Base-by-base conservation (phyloP, 139 green algal species). In the Asterochloris sp. region DNA sequence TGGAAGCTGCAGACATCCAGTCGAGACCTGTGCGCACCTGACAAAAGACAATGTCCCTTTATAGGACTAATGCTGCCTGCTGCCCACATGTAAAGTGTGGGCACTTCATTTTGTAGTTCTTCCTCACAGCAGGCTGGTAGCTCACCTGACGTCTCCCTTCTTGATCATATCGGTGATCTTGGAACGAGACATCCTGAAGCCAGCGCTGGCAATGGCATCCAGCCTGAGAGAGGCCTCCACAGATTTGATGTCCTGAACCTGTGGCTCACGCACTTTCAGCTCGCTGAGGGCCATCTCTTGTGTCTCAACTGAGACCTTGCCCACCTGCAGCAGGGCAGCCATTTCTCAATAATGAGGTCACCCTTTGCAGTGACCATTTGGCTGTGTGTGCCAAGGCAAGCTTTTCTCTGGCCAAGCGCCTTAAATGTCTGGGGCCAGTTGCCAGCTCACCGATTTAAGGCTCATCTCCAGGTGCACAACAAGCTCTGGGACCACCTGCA, bases 91-190 rank as follows among this genome's bases (percentile, higher is more conserved):
- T 6, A 54, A 54, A 10, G 38, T 2, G 38, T 54, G 38, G 38
- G 38, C 38, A 2, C 38, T 54, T 54, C 38, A 6, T 54, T 54
- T 54, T 2, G 6, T 6, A 54, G 6, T 2, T n/a, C 38, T 6
- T 54, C 38, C 2, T 54, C 6, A 6, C 38, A 54, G 38, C 38
- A 54, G 38, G 38, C 38, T 54, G 38, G 38, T 54, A 54, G 38
- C 38, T 10, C 61, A 84, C 82, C 81, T 83, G 66, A 83, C 62
- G 62, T 82, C 75, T 11, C 89, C 89, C 15, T 81, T 79, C 83
- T 96, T 96, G 68, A 96, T 88, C 1, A 95, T 80, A 62, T 97
- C 93, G 0, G 82, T 85, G 85, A 95, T 91, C 83, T 96, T 96
- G 80, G 77, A 71, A 19, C 94, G 87, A 12, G 89, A 92, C 73